Evolutionary conservation across 2,329 filamentous ascomycete genomes (phyloP).

Genomic region (Fusarium sulawesiense): DNA sequence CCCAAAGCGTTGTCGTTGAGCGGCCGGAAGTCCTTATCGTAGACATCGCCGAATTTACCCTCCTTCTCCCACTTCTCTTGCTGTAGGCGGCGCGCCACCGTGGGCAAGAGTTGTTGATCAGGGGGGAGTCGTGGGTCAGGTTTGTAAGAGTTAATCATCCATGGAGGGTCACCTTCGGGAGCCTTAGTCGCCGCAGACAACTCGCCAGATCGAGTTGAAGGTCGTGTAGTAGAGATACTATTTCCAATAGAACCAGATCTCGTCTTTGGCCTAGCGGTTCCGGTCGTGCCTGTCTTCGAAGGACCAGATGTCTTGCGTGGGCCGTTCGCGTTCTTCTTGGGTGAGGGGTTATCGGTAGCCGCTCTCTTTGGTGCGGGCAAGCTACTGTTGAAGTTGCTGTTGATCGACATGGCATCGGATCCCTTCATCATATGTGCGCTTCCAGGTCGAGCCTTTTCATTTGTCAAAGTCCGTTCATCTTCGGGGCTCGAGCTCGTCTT

Average conservation of each 20-base stretch:
- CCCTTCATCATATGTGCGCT: slow-evolving; percentile 72
- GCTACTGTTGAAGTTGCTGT: slow-evolving; percentile 25
- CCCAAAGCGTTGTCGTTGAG: slow-evolving; percentile 74
- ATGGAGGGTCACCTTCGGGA: slow-evolving; percentile 94
- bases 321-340: slow-evolving; percentile 60
- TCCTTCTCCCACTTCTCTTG: slow-evolving; percentile 97
- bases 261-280: slow-evolving; percentile 69
- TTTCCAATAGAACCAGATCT: slow-evolving; percentile 65
- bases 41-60: slow-evolving; percentile 84
- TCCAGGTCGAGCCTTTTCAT: slow-evolving; percentile 73
- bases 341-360: slow-evolving; percentile 61
- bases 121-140: slow-evolving; percentile 93
- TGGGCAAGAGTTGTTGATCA: slow-evolving; percentile 94
- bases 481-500: slow-evolving; percentile 66
- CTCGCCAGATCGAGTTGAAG: slow-evolving; percentile 72
- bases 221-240: slow-evolving; percentile 62
- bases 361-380: slow-evolving; percentile 55
- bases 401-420: slow-evolving; percentile 38
- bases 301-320: slow-evolving; percentile 60
- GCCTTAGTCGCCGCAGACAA: slow-evolving; percentile 65
- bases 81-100: slow-evolving; percentile 88
- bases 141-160: slow-evolving; percentile 94
- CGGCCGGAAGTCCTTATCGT: slow-evolving; percentile 88
- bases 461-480: slow-evolving; percentile 65
- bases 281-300: slow-evolving; percentile 52